phyloP scores from a whole-genome alignment of 768 basidiomycete species.

The Termitomyces sp. region DNA sequence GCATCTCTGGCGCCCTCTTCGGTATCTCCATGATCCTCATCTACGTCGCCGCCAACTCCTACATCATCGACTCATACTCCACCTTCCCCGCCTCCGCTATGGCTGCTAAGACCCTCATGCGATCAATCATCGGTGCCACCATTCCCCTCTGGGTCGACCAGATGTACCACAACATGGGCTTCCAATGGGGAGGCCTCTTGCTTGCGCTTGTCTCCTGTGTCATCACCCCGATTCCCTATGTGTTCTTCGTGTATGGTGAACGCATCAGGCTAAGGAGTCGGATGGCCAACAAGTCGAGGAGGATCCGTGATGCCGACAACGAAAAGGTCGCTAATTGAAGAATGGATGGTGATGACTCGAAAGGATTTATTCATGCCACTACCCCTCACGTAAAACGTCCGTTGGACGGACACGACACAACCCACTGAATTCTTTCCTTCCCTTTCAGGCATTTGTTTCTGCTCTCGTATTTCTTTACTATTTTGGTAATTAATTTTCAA shows the following conservation, averaged over 20 bases:
- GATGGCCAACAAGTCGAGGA: constrained; percentile 4
- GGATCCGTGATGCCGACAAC: constrained; percentile 2
- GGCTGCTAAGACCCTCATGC: constrained; percentile 37
- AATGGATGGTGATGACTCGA: neutral
- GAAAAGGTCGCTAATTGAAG: neutral
- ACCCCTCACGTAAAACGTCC: neutral
- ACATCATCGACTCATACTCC: constrained; percentile 39
- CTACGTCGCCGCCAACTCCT: constrained; percentile 38
- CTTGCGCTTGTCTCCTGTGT: constrained; percentile 26
- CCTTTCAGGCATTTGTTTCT: neutral
- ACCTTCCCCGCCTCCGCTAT: constrained; percentile 38
- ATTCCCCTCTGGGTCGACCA: constrained; percentile 35
- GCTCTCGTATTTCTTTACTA: neutral
- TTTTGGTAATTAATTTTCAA: neutral
- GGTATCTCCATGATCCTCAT: constrained; percentile 36
- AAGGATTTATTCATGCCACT: neutral
- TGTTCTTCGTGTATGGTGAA: constrained; percentile 35
- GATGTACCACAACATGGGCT: constrained; percentile 36
- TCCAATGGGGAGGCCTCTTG: constrained; percentile 32
- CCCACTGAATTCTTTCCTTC: neutral
- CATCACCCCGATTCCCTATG: constrained; percentile 33
- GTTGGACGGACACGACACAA: neutral
- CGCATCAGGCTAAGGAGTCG: constrained; percentile 26
- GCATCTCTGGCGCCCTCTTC: constrained; percentile 31
- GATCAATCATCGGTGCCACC: constrained; percentile 31